phyloP scores from a whole-genome alignment of 2,329 filamentous ascomycete genomes.

The Myriosclerotinia scirpicola region DNA sequence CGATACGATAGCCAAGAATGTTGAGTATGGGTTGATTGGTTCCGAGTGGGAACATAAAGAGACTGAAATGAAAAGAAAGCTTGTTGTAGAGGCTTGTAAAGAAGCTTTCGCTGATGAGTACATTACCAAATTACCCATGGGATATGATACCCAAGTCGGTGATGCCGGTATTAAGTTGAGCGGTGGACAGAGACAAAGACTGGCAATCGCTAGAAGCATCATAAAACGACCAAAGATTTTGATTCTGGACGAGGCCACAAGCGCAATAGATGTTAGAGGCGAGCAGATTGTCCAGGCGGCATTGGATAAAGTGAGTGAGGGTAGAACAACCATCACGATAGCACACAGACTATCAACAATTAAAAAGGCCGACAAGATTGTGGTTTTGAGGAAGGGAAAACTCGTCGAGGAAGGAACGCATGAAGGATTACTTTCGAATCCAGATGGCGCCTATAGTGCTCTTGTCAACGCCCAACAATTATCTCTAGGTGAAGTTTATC shows the following conservation, averaged over 20 bases:
- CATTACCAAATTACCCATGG: constrained; percentile 60
- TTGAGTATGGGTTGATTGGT: constrained; percentile 58
- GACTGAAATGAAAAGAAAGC: constrained; percentile 55
- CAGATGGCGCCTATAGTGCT: constrained; percentile 63
- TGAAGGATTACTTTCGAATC: constrained; percentile 60
- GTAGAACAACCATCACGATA: constrained; percentile 83
- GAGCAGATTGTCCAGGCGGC: constrained; percentile 54
- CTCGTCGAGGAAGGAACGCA: constrained; percentile 76
- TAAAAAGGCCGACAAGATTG: constrained; percentile 73
- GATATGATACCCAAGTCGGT: constrained; percentile 73
- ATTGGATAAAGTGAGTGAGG: constrained; percentile 53
- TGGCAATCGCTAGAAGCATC: constrained; percentile 71
- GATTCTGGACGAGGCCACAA: constrained; percentile 69
- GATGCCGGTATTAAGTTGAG: constrained; percentile 76
- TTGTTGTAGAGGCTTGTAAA: constrained; percentile 63
- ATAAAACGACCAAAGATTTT: constrained; percentile 67
- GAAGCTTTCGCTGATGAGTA: constrained; percentile 71
- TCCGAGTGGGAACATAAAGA: constrained; percentile 53
- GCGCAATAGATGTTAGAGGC: constrained; percentile 50
- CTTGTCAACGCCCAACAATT: constrained; percentile 61
- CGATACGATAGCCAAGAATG: constrained; percentile 62
- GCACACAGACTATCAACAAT: constrained; percentile 88
- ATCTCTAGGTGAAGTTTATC: constrained; percentile 37
- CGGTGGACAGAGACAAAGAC: constrained; percentile 75
- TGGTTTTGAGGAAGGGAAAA: constrained; percentile 71